These are phyloP conservation scores for Fomitopsis pulvina DNA, from an alignment of 768 basidiomycete genomes.

Conservation along the genomic window DNA sequence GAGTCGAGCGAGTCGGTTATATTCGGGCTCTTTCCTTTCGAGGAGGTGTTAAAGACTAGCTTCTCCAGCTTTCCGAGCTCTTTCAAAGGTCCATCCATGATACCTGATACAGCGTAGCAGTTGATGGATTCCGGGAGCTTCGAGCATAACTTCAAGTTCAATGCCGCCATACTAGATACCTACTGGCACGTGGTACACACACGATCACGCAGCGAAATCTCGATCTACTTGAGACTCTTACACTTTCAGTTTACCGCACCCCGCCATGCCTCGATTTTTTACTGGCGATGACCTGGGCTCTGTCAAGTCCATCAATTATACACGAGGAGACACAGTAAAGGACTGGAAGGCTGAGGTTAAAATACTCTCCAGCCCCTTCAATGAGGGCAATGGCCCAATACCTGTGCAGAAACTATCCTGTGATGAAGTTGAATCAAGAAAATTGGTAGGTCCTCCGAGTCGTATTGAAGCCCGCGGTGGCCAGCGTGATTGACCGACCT, in stretches of 20 bases:
- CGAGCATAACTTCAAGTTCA: too few relatives aligned
- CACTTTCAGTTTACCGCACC: background rate
- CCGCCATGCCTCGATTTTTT: slow-evolving; percentile 58
- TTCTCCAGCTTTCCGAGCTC: slow-evolving; percentile 76
- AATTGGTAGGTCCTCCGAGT: slow-evolving; percentile 14
- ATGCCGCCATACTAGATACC: background rate
- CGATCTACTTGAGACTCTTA: background rate
- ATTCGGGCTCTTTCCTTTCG: slow-evolving; percentile 48
- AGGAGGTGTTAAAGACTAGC: slow-evolving; percentile 36
- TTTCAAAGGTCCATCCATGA: slow-evolving; percentile 71
- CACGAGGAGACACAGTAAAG: slow-evolving; percentile 22
- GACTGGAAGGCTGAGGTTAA: slow-evolving; percentile 29
- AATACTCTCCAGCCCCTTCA: slow-evolving; percentile 10
- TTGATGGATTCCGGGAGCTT: too few relatives aligned
- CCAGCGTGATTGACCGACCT: slow-evolving; percentile 1
- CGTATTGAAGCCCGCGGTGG: background rate
- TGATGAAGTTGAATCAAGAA: slow-evolving; percentile 1
- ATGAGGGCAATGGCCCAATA: slow-evolving; percentile 25
- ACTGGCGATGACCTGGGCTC: slow-evolving; percentile 76
- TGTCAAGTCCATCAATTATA: slow-evolving; percentile 54
- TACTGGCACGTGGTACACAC: background rate
- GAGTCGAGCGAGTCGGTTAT: slow-evolving; percentile 57
- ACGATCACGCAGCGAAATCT: slow-evolving; percentile 1
- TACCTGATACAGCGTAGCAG: slow-evolving; percentile 2
- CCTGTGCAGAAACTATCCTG: slow-evolving; percentile 35